phyloP scores from a whole-genome alignment of 768 basidiomycete species.

The Paxillus ammoniavirescens region DNA sequence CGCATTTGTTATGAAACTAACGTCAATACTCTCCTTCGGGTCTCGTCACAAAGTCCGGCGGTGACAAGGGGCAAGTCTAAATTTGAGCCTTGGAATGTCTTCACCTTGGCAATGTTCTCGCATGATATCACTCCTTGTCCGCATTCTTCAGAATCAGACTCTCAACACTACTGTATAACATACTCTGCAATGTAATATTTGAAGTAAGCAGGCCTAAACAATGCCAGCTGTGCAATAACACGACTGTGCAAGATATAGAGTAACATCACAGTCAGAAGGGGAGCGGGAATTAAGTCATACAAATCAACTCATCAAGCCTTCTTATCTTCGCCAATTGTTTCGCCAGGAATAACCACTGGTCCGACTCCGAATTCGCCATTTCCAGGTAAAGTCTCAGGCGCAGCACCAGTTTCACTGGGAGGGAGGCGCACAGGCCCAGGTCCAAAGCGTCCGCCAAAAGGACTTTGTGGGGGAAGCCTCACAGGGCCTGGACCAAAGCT shows the following conservation, averaged over 20 bases:
- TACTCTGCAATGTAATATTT: not conserved
- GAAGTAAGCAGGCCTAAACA: not conserved
- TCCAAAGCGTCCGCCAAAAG: slow-evolving; percentile 12
- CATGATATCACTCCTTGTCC: not conserved
- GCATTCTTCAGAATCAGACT: not conserved
- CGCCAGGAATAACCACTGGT: slow-evolving; percentile 27
- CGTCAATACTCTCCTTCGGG: not conserved
- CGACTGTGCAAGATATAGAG: slow-evolving; percentile 4
- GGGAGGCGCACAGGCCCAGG: slow-evolving; percentile 21
- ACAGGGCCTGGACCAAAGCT: slow-evolving; percentile 23
- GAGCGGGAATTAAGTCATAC: not conserved
- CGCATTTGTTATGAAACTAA: not conserved
- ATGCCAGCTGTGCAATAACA: not conserved
- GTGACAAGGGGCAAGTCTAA: slow-evolving; percentile 9
- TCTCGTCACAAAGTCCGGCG: not conserved
- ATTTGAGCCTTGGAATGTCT: not conserved
- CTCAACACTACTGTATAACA: not conserved
- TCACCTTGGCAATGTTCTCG: not conserved
- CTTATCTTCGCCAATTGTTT: slow-evolving; percentile 23
- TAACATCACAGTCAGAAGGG: not conserved
- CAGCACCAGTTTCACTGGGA: slow-evolving; percentile 19
- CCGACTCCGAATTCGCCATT: slow-evolving; percentile 25
- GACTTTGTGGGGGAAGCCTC: slow-evolving; percentile 3
- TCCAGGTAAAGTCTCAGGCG: slow-evolving; percentile 24
- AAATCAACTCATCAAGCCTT: slow-evolving; percentile 1